Percentiles rank a stretch among this genome's conserved stretches.
phyloP scores from a whole-genome alignment of 495 filamentous ascomycete genomes.

The Sordaria brevicollis region DNA sequence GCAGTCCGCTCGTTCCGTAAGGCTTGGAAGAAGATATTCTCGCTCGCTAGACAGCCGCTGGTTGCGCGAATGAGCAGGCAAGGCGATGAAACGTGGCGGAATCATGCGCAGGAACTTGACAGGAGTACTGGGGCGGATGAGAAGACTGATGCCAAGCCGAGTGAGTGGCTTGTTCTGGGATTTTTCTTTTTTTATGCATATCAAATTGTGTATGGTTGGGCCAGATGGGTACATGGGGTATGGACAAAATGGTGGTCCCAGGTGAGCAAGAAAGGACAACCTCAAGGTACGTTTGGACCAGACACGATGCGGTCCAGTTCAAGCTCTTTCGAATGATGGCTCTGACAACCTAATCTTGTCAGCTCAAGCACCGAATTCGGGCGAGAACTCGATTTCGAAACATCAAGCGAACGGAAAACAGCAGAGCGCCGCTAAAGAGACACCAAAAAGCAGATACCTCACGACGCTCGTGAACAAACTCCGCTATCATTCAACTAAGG shows the following conservation, averaged over 20 bases:
- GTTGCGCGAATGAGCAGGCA: background rate
- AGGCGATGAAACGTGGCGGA: background rate
- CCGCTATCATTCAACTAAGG: background rate
- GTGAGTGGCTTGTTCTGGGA: background rate
- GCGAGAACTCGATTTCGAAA: background rate
- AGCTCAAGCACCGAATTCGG: background rate
- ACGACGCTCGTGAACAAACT: background rate
- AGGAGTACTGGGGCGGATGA: background rate
- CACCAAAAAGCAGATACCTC: background rate
- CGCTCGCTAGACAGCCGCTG: background rate
- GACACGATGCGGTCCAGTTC: background rate
- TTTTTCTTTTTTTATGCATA: background rate
- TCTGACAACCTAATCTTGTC: background rate
- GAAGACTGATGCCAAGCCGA: background rate
- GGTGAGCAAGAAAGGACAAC: background rate
- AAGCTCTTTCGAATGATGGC: background rate
- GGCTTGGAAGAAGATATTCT: background rate
- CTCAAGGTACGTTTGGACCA: background rate
- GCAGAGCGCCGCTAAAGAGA: background rate
- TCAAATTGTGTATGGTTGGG: background rate
- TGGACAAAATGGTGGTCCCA: background rate
- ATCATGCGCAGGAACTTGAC: background rate
- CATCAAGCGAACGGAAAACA: background rate
- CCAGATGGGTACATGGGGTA: background rate
- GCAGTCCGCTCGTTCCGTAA: background rate